Evolutionary conservation across 2,329 filamentous ascomycete species (phyloP), one percentile per base, ranked within the genome.

Genomic region (Ophiocordyceps australis): DNA sequence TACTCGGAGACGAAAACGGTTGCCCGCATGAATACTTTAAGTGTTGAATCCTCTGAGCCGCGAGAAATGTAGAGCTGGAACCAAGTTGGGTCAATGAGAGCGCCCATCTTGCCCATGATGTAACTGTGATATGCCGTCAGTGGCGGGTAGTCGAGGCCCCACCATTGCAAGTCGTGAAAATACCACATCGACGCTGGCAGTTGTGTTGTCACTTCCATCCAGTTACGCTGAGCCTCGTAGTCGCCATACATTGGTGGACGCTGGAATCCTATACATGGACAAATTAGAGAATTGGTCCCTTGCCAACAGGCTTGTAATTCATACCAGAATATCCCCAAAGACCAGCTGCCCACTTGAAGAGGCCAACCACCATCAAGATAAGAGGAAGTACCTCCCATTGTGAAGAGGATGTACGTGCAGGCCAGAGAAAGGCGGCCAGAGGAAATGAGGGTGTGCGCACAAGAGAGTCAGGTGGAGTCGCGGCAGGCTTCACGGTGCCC

Each of bases 101-200:
- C 63, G 26, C 89, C 89, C 59, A 94, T 67, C 51, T 76, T 78
- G 34, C 89, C 89, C 32, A 91, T 57, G n/a, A 89, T 45, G 86
- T 85, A 95, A 57, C 85, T 94, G 52, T 98, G 89, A 54, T 98
- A 98, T 26, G 89, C 91, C 27, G 89, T 98, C 53, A 98, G 65
- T 27, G 89, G 89, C 29, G 89, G 89, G 49, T 98, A 98, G 54
- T 98, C 89, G 37, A 98, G 64, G 1, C 91, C 91, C 89, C 89
- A 98, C 75, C 86, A 98, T 42, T 86, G 65, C 23, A 95, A 59
- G 46, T 98, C 85, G 49, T 98, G 82, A 45, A 92, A 93, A 51
- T 98, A 98, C 89, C 91, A 98, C 49, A 89, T 78, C 9, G 82
- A 89, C 20, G 91, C 63, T 10, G 89, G 89, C 3, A 98, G 60